These are phyloP conservation scores for Linnemannia hyalina DNA, from an alignment of 192 early-diverging fungal genomes.

Conservation along the genomic window DNA sequence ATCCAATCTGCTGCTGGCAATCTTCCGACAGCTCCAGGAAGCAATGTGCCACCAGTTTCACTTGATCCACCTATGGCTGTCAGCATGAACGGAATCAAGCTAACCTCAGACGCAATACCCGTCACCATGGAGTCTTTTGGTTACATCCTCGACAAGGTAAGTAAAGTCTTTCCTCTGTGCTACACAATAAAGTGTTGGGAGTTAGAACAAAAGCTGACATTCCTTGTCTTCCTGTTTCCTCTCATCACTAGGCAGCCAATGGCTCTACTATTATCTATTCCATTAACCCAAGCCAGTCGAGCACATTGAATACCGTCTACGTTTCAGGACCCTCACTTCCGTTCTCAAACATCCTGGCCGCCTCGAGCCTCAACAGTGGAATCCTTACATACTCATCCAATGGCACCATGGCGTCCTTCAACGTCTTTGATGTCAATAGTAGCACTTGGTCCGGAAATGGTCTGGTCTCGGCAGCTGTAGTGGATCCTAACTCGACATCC, in stretches of 20 bases:
- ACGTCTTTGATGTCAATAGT: neutral
- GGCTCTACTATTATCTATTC: neutral
- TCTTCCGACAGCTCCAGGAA: neutral
- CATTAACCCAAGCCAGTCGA: neutral
- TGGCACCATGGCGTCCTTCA: neutral
- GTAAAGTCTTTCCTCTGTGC: neutral
- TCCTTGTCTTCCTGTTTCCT: neutral
- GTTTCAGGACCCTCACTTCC: neutral
- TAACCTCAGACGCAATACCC: neutral
- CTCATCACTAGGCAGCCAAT: neutral
- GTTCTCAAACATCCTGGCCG: neutral
- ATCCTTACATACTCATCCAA: neutral
- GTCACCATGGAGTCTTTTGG: neutral
- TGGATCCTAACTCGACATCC: neutral
- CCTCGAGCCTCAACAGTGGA: neutral
- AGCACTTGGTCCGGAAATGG: neutral
- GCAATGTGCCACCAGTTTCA: neutral
- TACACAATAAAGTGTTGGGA: too few species aligned
- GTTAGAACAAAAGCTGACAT: too few species aligned
- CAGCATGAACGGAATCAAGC: neutral
- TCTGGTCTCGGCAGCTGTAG: neutral
- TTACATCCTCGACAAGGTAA: neutral
- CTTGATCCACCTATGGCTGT: neutral
- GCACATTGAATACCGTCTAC: neutral
- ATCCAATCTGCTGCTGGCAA: neutral